Evolutionary conservation across 306 rosid species (phyloP), one percentile per base, ranked within the genome.

Genomic region (Begonia fuchsioides): DNA sequence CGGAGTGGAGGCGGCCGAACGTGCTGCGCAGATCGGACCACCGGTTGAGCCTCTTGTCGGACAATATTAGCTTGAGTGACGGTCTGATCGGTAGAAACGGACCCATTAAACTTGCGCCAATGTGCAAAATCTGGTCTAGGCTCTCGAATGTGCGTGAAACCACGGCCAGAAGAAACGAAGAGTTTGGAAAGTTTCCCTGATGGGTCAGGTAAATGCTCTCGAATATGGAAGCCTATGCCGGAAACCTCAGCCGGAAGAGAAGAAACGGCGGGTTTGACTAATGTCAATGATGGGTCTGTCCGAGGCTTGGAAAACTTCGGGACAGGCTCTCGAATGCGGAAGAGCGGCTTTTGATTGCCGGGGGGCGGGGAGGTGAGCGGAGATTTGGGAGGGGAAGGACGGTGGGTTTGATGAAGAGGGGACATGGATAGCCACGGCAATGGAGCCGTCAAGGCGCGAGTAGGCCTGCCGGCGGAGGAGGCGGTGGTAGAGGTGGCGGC

Each of bases 231-330:
- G 3, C n/a, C n/a, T n/a, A n/a, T n/a, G n/a, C n/a, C n/a, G n/a
- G 70, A 59, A 76, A 11, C 77, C 79, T 11, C 75, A 67, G 40
- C 73, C 80, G 13, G 75, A 61, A 51, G 82, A 74, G 75, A 61
- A 51, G 82, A 74, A 17, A 73, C 64, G 32, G 76, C 75, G 1
- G 85, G 87, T 63, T 69, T 76, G 17, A 50, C 57, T 52, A 73
- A 16, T 19, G 60, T 76, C 43, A 51, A 56, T 13, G 69, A 20
- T 12, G 68, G 65, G 50, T 60, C 66, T 49, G 40, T 6, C 8
- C 0, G 66, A 62, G 70, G 56, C 51, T 26, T 70, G 39, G 60
- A 10, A 11, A 56, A 41, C 14, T 50, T 68, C 12, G 56, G 64
- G 55, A 20, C 66, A 1, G 63, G 67, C 44, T 64, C 4, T 9